These are phyloP conservation scores for Alisma plantagoaquatica DNA, from an alignment of 106 monocot species.

Conservation along the genomic window DNA sequence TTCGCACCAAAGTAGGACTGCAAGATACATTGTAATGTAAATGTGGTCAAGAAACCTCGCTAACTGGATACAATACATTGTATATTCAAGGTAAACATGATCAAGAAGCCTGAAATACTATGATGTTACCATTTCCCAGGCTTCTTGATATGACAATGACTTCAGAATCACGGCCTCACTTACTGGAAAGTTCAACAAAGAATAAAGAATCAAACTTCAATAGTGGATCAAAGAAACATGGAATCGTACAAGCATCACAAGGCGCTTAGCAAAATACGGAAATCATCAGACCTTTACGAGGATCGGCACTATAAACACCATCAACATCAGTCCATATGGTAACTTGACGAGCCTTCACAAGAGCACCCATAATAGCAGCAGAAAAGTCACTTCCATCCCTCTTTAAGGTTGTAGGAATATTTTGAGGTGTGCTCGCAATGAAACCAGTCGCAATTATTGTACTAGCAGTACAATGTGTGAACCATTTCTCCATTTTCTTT, in stretches of 20 bases:
- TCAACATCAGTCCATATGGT: constrained; percentile 99
- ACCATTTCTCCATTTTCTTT: constrained; percentile 79
- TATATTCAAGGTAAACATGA: too few species aligned
- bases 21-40: constrained; percentile 13
- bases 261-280: neutral
- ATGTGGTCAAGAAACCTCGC: neutral
- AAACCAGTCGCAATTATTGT: constrained; percentile 96
- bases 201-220: neutral
- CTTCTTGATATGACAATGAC: constrained; percentile 93
- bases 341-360: constrained; percentile 77
- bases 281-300: constrained; percentile 99
- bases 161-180: constrained; percentile 91
- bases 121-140: constrained; percentile 90
- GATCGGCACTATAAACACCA: constrained; percentile 98
- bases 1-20: constrained; percentile 99
- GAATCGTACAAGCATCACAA: neutral
- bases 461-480: constrained; percentile 29
- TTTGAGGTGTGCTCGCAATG: constrained; percentile 88
- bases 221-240: neutral
- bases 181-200: constrained; percentile 45
- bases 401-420: constrained; percentile 92
- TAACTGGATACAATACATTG: too few species aligned
- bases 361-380: constrained; percentile 87
- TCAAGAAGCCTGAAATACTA: too few species aligned
- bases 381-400: constrained; percentile 99